Evolutionary conservation across 805 yeast species (phyloP), one percentile per base, ranked within the genome.

Genomic region (Grigorovia humatica): DNA sequence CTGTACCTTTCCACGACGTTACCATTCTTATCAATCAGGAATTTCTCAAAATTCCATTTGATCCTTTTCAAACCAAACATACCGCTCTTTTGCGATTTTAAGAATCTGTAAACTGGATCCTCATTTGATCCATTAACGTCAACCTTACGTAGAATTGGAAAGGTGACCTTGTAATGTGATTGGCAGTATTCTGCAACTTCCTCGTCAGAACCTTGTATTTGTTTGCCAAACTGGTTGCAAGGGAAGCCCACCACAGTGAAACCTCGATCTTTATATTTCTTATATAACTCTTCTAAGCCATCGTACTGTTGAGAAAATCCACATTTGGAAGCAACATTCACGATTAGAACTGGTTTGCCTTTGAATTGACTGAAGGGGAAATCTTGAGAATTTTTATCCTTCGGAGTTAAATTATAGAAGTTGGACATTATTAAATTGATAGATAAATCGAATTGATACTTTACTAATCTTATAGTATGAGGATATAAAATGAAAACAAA

Each of bases 241-340:
- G 97, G 97, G 77, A 89, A 88, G 0, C 88, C 96, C 41, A 89
- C 57, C 20, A 89, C 74, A 45, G 71, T 79, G 27, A 90, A 72
- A 0, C 87, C 95, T 55, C 75, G 62, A 47, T 76, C 78, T 50
- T 76, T 69, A 70, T 83, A 85, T 63, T 80, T 80, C 54, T 80
- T 70, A 70, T 86, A 81, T 13, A 89, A 69, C 43, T 67, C 70
- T 69, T 89, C 90, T 38, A 89, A 71, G 48, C 82, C 90, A 49
- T 74, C 70, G 66, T 84, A 85, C 66, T 88, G 96, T 52, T 85
- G 81, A 2, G 91, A 81, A 69, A 80, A 81, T 4, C 81, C 82
- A 66, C 95, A 88, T 68, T 86, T 83, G 56, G 95, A 83, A 5
- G 96, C 96, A 9, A 88, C 90, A 68, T 90, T 89, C 49, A 88